These are phyloP conservation scores for Jaltomata sinuosa DNA, from an alignment of 257 asterid species.

Conservation along the genomic window DNA sequence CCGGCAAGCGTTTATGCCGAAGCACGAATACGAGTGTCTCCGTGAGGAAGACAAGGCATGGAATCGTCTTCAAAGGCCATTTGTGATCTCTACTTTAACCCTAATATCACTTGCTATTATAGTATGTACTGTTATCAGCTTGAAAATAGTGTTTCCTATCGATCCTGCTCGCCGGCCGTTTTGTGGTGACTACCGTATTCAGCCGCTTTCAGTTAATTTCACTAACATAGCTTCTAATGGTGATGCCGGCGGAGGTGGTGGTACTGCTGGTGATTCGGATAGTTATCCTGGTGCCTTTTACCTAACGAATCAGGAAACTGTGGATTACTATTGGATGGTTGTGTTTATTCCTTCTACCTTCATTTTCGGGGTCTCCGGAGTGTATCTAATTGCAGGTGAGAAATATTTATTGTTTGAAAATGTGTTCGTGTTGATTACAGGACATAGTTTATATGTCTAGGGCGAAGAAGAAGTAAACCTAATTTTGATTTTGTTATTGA, in stretches of 20 bases:
- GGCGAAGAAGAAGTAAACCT: neutral
- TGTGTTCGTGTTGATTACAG: neutral
- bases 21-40: slow-evolving; percentile 74
- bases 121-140: slow-evolving; percentile 50
- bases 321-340: slow-evolving; percentile 95
- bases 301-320: slow-evolving; percentile 88
- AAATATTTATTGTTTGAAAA: neutral
- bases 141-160: slow-evolving; percentile 61
- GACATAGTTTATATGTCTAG: neutral
- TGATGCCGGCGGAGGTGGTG: neutral
- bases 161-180: slow-evolving; percentile 70
- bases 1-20: slow-evolving; percentile 96
- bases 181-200: slow-evolving; percentile 76
- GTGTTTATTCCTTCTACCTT: slow-evolving; percentile 66
- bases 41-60: slow-evolving; percentile 84
- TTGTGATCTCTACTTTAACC: slow-evolving; percentile 20
- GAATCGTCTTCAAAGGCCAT: slow-evolving; percentile 57
- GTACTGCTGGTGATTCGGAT: slow-evolving; percentile 46
- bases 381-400: slow-evolving; percentile 68
- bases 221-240: slow-evolving; percentile 23
- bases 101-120: slow-evolving; percentile 42
- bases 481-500: neutral
- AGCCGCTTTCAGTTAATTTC: slow-evolving; percentile 63
- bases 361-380: slow-evolving; percentile 38
- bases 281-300: slow-evolving; percentile 58